phyloP scores from a whole-genome alignment of 768 basidiomycete genomes.

The Suillus plorans region DNA sequence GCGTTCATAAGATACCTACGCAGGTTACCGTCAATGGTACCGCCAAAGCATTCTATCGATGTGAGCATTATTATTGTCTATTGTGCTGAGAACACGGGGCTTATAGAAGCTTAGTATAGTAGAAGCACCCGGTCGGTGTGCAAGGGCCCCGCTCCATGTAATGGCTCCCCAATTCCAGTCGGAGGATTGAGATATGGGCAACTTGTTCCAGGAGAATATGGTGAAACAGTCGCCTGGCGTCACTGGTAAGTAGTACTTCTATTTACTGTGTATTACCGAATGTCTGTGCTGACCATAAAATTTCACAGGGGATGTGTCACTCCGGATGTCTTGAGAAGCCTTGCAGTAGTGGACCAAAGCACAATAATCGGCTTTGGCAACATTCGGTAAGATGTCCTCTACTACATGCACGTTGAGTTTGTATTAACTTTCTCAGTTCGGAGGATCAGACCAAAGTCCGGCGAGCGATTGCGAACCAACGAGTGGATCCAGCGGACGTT shows the following conservation, averaged over 20 bases:
- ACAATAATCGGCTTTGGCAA: conserved; percentile 49
- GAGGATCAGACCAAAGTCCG: conserved; percentile 66
- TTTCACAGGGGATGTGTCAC: conserved; percentile 69
- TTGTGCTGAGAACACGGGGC: background rate
- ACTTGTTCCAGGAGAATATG: conserved; percentile 41
- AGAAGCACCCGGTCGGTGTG: conserved; percentile 70
- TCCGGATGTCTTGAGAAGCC: conserved; percentile 47
- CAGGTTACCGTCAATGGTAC: background rate
- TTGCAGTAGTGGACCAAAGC: conserved; percentile 45
- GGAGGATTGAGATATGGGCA: conserved; percentile 69
- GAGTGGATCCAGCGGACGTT: conserved; percentile 57
- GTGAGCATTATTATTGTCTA: conserved; percentile 17
- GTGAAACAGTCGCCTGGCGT: conserved; percentile 71
- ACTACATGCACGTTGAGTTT: background rate
- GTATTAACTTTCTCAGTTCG: conserved; percentile 33
- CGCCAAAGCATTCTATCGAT: conserved; percentile 31
- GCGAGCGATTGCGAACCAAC: conserved; percentile 52
- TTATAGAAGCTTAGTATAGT: conserved; percentile 54
- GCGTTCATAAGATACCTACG: background rate
- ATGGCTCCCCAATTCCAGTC: conserved; percentile 48
- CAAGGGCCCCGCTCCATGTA: conserved; percentile 62
- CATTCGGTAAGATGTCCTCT: conserved; percentile 43
- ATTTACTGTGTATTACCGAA: background rate
- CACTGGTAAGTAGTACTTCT: conserved; percentile 57
- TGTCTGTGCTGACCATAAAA: conserved; percentile 3